Evolutionary conservation across 352 stramenopile genomes (phyloP), one percentile per base, ranked within the genome.

Genomic region (Blastocystis sp.): DNA sequence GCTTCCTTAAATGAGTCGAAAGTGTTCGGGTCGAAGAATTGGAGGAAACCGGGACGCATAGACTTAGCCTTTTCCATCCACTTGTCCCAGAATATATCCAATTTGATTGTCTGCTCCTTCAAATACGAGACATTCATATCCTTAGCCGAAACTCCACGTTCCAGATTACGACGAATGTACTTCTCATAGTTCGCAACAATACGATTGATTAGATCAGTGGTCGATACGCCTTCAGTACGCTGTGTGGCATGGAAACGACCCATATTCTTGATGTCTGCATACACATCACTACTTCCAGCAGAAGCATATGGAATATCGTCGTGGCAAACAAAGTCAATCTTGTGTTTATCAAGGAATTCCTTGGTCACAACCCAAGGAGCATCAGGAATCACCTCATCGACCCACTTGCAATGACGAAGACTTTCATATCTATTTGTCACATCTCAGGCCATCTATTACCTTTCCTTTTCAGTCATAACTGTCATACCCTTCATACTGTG

Each of bases 181-280:
- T 92, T 95, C 88, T 96, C 93, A 89, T 96, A 96, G 90, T 95
- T 92, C 42, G 92, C 90, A 66, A 95, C 94, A 89, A 95, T 94
- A 35, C 92, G 92, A 57, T 93, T 94, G 88, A 96, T 96, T 39
- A 96, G 89, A 65, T 95, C 92, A 35, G 91, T 95, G 43, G 92
- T 95, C 21, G 92, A 95, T 54, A 95, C 95, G 43, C 93, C 92
- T 59, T 95, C 92, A 37, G 93, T 95, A 66, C 92, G 91, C 58
- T 92, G 89, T 12, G 93, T 94, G 81, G 94, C 92, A 32, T 93
- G 88, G 88, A 95, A 94, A 83, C 93, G 93, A 86, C 92, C 92
- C 90, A 93, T 93, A 4, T 91, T 90, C 88, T 95, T 95, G 81
- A 95, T 93, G 73, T 93, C 92, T 57, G 90, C 90, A 80, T 95